Evolutionary conservation across 2,329 filamentous ascomycete genomes (phyloP).

Genomic region (Bipolaris oryzae): DNA sequence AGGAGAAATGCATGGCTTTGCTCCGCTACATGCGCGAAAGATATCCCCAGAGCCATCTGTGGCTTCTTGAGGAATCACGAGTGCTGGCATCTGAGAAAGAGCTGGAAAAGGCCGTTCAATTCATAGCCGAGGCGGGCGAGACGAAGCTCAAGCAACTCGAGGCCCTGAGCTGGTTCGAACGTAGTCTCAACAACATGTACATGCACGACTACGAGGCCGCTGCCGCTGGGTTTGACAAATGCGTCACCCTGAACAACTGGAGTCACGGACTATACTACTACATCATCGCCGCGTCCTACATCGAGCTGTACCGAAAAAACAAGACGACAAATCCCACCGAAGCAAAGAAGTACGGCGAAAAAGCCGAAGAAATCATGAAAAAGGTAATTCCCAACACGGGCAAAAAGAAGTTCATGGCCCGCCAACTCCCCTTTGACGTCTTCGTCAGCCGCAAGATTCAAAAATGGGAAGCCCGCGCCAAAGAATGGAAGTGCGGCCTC

Average conservation of each 20-base stretch:
- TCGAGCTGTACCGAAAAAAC: conserved; percentile 78
- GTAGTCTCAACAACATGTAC: conserved; percentile 78
- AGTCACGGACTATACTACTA: conserved; percentile 89
- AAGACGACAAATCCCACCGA: conserved; percentile 53
- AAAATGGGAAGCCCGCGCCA: conserved; percentile 84
- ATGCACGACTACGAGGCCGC: conserved; percentile 77
- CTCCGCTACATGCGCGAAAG: conserved; percentile 74
- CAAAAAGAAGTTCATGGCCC: conserved; percentile 87
- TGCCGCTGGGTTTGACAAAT: conserved; percentile 72
- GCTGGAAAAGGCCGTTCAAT: conserved; percentile 69
- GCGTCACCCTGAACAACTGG: conserved; percentile 73
- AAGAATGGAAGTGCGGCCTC: conserved; percentile 66
- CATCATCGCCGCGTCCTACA: conserved; percentile 76
- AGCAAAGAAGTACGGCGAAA: conserved; percentile 45
- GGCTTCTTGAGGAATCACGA: conserved; percentile 86
- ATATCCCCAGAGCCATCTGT: conserved; percentile 83
- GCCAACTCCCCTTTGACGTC: conserved; percentile 85
- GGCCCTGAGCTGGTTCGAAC: conserved; percentile 84
- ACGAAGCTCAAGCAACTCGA: conserved; percentile 87
- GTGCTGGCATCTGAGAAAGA: conserved; percentile 71
- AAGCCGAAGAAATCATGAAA: conserved; percentile 71
- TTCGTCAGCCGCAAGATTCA: conserved; percentile 83
- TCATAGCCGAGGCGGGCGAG: conserved; percentile 65
- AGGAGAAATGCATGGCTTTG: conserved; percentile 68
- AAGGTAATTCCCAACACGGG: conserved; percentile 76